Base-by-base conservation (phyloP, 1,284 basidiomycete species). In the Exobasidium rhododendri region DNA sequence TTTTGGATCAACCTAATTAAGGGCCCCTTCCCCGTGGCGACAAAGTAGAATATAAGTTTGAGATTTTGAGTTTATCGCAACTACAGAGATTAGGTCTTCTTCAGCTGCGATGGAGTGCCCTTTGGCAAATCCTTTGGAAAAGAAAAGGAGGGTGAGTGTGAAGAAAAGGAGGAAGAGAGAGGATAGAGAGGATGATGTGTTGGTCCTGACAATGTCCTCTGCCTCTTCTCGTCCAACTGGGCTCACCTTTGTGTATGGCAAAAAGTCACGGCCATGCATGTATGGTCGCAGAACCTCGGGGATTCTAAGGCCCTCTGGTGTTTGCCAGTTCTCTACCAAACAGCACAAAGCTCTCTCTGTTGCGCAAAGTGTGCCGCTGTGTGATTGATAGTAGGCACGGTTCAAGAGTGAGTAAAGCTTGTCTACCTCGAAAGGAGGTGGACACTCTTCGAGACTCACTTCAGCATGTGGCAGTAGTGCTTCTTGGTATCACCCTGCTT, bases 321-420 rank as follows among this genome's bases (percentile, higher is more conserved):
- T 97, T 83, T 98, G 96, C 81, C 94, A 94, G 82, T 98, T 98
- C 83, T 99, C 94, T n/a, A 93, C 94, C 52, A 99, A 77, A 82
- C 96, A 97, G 82, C 94, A 97, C 29, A 98, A 83, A 0, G 94
- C 92, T 47, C 94, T 89, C 82, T 96, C 92, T 0, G 94, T 97
- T 1, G 96, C 94, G 73, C 93, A 97, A 32, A 99, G 85, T 0
- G 96, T 99, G 53, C 96, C 94, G 81, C 96, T 97, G 77, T 96
- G 83, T 92, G 94, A 80, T n/a, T 49, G 40, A 29, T 35, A 40
- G 17, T 35, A 44, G 17, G 11, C 35, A 40, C n/a, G n/a, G n/a
- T n/a, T n/a, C 50, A 13, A n/a, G 14, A 35, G 13, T 43, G 58
- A 32, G 29, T 31, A 6, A 29, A 35, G 35, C 22, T n/a, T n/a